Base-by-base conservation (phyloP, 352 stramenopile genomes). In the Globisporangium echinulatum region DNA sequence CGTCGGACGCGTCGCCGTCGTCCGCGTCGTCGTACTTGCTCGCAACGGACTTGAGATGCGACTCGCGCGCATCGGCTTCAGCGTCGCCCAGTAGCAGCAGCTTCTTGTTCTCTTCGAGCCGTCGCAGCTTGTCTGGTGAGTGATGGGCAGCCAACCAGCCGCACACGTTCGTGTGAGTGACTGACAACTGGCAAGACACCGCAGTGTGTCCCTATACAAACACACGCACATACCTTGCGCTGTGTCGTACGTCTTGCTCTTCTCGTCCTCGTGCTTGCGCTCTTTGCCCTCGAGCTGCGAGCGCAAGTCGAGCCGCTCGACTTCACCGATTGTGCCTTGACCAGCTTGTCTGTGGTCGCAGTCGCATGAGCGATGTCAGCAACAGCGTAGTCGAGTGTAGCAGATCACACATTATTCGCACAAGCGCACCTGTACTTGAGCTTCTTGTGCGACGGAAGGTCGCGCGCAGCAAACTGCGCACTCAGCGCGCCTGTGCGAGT, bases 11-110 rank as follows among this genome's bases (percentile, higher is more conserved):
- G 7, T 76, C 76, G 1, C 88, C 78, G 52, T 96, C 90, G 44
- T 98, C 96, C 59, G 77, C 74, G 61, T 96, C 88, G 61, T 98
- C 84, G 61, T 97, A 95, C 65, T 93, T 94, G 42, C 77, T 88
- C 11, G 82, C 88, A 33, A 97, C 77, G 56, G 91, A 88, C 48
- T 94, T 93, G 46, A 98, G 75, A 55, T 88, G 74, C 40, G 83
- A 87, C 68, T 96, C 87, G 19, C 79, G 75, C 53, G 88, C 78
- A 37, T 94, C 74, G 2, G 79, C 61, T 51, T 89, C 84, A 8
- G 75, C 79, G 63, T 93, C 77, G 53, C 90, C 85, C 36, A 92
- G 57, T 49, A 92, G 59, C 47, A 93, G 50, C 46, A 92, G 80
- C 59, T 92, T 90, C 59, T 92, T 90, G 68, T 91, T 92, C 54